These are phyloP conservation scores for Paramecium primaurelia DNA, from an alignment of 73 alveolate genomes.

Conservation along the genomic window DNA sequence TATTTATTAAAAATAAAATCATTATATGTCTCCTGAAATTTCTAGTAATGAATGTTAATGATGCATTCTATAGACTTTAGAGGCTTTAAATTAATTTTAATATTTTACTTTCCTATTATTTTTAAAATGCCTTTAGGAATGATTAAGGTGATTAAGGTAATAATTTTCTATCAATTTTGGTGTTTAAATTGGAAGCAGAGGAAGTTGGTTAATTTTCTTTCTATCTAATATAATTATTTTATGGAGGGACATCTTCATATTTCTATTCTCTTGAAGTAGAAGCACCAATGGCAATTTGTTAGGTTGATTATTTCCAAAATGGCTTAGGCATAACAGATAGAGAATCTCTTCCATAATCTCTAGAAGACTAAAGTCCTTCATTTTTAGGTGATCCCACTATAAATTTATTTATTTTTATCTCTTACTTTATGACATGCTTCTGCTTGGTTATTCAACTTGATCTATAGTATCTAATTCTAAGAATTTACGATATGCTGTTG, in stretches of 20 bases:
- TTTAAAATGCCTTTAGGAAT: slow-evolving; percentile 49
- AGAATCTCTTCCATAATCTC: slow-evolving; percentile 47
- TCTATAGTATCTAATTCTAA: slow-evolving; percentile 51
- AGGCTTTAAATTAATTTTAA: neutral
- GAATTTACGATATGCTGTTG: slow-evolving; percentile 44
- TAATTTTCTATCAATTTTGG: slow-evolving; percentile 56
- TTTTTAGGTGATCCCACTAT: slow-evolving; percentile 38
- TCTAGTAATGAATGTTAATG: slow-evolving; percentile 32
- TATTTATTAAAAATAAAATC: neutral
- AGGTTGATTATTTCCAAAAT: slow-evolving; percentile 17
- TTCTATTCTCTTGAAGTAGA: slow-evolving; percentile 2
- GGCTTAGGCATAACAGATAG: neutral
- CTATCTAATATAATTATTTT: neutral
- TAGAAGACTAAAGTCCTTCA: slow-evolving; percentile 36
- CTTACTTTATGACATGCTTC: slow-evolving; percentile 35
- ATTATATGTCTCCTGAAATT: slow-evolving; percentile 6
- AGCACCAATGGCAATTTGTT: neutral
- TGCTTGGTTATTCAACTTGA: neutral
- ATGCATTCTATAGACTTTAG: slow-evolving; percentile 17
- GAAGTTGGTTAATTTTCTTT: slow-evolving; percentile 39
- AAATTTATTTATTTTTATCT: neutral
- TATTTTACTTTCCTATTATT: slow-evolving; percentile 36
- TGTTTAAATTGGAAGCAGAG: neutral
- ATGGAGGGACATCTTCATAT: neutral
- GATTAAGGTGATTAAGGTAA: slow-evolving; percentile 58